phyloP scores from a whole-genome alignment of 2,329 filamentous ascomycete genomes.

The Paecilomyces fulvus region DNA sequence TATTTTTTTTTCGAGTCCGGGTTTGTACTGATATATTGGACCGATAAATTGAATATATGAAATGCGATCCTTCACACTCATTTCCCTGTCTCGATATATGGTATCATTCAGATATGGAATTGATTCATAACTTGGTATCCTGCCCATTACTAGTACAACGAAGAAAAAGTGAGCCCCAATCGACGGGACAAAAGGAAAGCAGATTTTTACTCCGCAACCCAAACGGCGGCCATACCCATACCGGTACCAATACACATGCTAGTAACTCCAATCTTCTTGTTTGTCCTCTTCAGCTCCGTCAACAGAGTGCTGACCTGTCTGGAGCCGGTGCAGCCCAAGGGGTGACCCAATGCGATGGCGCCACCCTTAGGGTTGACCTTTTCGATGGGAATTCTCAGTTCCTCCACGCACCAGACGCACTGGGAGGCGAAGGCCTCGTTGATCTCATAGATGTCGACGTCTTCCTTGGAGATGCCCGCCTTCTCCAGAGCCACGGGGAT shows the following conservation, averaged over 20 bases:
- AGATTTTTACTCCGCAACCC: constrained; percentile 72
- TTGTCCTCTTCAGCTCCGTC: constrained; percentile 77
- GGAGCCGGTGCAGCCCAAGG: constrained; percentile 86
- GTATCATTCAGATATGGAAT: background rate
- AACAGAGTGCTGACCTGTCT: constrained; percentile 87
- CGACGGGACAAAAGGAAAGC: constrained; percentile 8
- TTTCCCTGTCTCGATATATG: too few relatives aligned
- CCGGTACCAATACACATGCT: constrained; percentile 96
- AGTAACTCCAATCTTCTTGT: constrained; percentile 79
- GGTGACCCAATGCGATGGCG: constrained; percentile 92
- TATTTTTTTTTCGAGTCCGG: background rate
- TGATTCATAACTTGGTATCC: background rate
- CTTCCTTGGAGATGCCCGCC: constrained; percentile 75
- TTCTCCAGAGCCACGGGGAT: constrained; percentile 88
- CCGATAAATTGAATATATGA: too few relatives aligned
- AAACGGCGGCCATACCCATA: constrained; percentile 96
- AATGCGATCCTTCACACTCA: too few relatives aligned
- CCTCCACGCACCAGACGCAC: constrained; percentile 85
- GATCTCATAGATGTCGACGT: constrained; percentile 97
- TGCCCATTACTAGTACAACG: background rate
- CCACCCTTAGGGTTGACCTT: constrained; percentile 98
- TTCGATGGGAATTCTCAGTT: constrained; percentile 69
- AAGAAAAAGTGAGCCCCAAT: background rate
- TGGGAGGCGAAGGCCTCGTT: constrained; percentile 98
- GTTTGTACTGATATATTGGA: too few relatives aligned